Evolutionary conservation across 2,329 filamentous ascomycete species (phyloP), one percentile per base, ranked within the genome.

Genomic region (Fusarium newnesense): DNA sequence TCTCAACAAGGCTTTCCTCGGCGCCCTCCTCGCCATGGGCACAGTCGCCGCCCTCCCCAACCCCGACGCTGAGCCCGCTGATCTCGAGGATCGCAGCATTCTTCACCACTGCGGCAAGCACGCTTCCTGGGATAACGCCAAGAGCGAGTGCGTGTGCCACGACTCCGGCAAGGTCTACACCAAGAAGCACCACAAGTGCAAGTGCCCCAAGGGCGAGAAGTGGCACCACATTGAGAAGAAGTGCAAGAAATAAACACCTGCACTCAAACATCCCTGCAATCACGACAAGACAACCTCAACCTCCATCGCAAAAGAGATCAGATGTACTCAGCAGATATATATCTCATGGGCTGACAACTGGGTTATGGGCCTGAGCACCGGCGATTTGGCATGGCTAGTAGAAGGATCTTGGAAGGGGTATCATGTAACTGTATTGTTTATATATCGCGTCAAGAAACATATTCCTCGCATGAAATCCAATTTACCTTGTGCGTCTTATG

Each of bases 141-240:
- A 62, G 43, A 54, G 34, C 9, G 46, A 50, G 11, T 71, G 68
- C 4, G 49, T 54, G 15, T 71, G 69, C 52, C 69, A 71, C 4
- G 69, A 71, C n/a, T 52, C 43, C 5, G 63, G 64, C 19, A 72
- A 72, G 18, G n/a, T 47, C 5, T 72, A 46, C 15, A 37, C 59
- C 39, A 34, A 50, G 28, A 44, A 72, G 13, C 64, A 72, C 28
- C 62, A 72, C 46, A 69, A 47, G 43, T 71, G 69, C 39, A 28
- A 52, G 18, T 72, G 69, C 30, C 69, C 69, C 36, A 68, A 72
- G 64, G 69, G 69, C 5, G 63, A 72, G 57, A 72, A 58, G 58
- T 72, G 53, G 69, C 57, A 72, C 24, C 69, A 69, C 16, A 7
- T 60, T 21, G 58, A 64, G 42, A 65, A 54, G 37, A 44, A 72